Base-by-base conservation (phyloP, 352 stramenopile genomes). In the Sclerospora graminicola region DNA sequence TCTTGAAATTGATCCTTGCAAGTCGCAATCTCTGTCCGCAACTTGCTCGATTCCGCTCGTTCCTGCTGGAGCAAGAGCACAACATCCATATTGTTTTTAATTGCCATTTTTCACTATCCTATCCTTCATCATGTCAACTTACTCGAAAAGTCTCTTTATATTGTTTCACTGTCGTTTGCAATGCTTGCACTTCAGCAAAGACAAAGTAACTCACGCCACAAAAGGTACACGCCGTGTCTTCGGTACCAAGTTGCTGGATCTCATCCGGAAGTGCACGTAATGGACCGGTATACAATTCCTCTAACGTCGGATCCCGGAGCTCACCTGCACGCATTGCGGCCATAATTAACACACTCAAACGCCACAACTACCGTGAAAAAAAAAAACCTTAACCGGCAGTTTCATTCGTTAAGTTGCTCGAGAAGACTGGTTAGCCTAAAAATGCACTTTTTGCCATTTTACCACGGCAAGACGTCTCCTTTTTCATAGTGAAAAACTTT, bases 121-220 rank as follows among this genome's bases (percentile, higher is more conserved):
- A n/a, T n/a, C n/a, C n/a, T n/a, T n/a, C 21, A 26, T 3, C 21
- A 26, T 26, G 21, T 26, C 21, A 26, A 48, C 61, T 23, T 53
- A 88, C 75, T 35, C 62, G 67, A 40, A 87, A 87, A 2, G 69
- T 67, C 35, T 62, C 69, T 30, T 84, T 84, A 63, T 86, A 88
- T 45, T 69, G 62, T 36, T 83, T 82, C 28, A 75, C 69, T 2
- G 60, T 83, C 10, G 54, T 54, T 51, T 89, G 72, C n/a, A 89
- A 58, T 20, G 78, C 57, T 40, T 89, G 74, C 35, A 91, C 75
- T 45, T 91, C 80, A 20, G 75, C 72, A 53, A 91, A 89, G 6
- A 89, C 72, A 43, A 91, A 91, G 39, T 89, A 91, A 51, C 77
- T 89, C 23, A 91, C 80, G 5, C 80, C 77, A 49, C 77, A 91